Conservation (phyloP, 352 stramenopile genomes). For the Globisporangium uncinulatum region DNA sequence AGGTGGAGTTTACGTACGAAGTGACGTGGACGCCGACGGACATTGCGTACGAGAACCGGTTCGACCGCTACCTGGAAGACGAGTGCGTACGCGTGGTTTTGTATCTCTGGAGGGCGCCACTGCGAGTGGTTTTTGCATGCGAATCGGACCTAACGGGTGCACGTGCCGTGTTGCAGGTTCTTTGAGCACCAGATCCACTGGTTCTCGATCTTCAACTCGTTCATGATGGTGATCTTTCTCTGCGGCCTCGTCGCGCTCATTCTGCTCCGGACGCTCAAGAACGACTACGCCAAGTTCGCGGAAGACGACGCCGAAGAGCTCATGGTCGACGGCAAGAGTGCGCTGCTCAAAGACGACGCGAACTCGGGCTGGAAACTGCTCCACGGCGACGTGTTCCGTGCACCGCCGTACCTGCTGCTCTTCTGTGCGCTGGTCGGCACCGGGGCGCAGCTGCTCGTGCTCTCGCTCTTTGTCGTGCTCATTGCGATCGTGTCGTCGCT, state of each 20-base stretch:
- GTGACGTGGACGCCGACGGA: conserved; percentile 89
- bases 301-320: conserved; percentile 84
- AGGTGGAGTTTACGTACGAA: conserved; percentile 93
- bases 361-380: conserved; percentile 96
- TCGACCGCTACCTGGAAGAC: conserved; percentile 98
- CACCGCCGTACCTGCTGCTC: conserved; percentile 88
- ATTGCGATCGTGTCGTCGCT: conserved; percentile 94
- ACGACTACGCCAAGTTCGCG: conserved; percentile 92
- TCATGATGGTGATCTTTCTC: conserved; percentile 98
- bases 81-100: conserved; percentile 38
- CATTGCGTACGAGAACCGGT: conserved; percentile 94
- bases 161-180: conserved; percentile 55
- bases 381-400: conserved; percentile 94
- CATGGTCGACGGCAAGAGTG: conserved; percentile 81
- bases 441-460: conserved; percentile 93
- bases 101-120: background rate
- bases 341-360: conserved; percentile 71
- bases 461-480: conserved; percentile 93
- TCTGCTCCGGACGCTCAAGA: conserved; percentile 90
- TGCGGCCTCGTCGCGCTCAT: conserved; percentile 93
- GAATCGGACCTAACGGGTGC: background rate
- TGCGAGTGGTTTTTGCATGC: too few species aligned
- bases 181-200: conserved; percentile 99
- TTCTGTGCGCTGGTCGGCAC: conserved; percentile 96
- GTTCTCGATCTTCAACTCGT: conserved; percentile 97